phyloP scores from a whole-genome alignment of 208 protist species.

The Leptomonas pyrrhocoris region DNA sequence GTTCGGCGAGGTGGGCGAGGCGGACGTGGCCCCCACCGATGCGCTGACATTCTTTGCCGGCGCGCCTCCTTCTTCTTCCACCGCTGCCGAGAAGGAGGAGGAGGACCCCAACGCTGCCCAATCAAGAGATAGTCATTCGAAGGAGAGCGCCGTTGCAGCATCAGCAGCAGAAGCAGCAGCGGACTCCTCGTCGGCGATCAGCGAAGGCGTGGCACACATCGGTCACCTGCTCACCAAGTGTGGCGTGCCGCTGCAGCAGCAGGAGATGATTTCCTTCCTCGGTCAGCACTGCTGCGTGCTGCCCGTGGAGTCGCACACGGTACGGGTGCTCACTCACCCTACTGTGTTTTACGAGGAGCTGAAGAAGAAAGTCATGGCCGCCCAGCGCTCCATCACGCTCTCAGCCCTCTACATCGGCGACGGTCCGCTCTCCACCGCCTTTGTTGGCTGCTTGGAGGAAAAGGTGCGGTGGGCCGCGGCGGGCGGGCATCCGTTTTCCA shows the following conservation, averaged over 20 bases:
- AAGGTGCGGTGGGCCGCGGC: constrained; percentile 40
- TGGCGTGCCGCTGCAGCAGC: constrained; percentile 34
- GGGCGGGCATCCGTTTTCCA: constrained; percentile 32
- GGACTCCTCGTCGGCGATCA: neutral
- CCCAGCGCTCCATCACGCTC: constrained; percentile 68
- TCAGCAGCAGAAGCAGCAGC: neutral
- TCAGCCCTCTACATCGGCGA: constrained; percentile 89
- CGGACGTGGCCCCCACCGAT: constrained; percentile 11
- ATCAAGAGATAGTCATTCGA: no score
- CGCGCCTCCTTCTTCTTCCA: neutral
- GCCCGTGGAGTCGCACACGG: constrained; percentile 55
- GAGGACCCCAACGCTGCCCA: neutral
- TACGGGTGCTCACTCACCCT: constrained; percentile 59
- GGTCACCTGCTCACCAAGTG: constrained; percentile 1
- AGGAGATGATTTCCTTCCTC: constrained; percentile 65
- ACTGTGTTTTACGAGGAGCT: constrained; percentile 76
- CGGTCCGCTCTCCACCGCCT: constrained; percentile 52
- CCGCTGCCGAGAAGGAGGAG: neutral
- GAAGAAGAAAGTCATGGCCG: constrained; percentile 38
- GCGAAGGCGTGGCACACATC: constrained; percentile 19
- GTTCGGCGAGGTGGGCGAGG: constrained; percentile 39
- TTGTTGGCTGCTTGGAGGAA: constrained; percentile 62
- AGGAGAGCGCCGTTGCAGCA: no score
- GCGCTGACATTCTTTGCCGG: constrained; percentile 37
- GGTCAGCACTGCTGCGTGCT: constrained; percentile 58